Conservation (phyloP, 306 rosid genomes). For the Rosa persica region DNA sequence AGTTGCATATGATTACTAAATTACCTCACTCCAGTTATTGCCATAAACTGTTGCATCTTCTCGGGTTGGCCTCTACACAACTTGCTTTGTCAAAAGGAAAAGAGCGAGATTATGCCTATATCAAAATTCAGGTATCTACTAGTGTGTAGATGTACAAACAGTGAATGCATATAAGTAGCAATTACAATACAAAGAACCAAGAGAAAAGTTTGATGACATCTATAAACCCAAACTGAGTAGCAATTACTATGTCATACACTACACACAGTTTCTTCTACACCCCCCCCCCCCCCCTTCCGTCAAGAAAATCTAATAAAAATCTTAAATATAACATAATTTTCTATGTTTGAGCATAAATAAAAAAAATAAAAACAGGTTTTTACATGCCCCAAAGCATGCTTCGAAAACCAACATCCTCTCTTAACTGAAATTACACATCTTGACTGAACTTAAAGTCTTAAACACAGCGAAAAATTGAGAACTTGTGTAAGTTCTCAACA, state of each 20-base stretch:
- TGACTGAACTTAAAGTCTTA: no score
- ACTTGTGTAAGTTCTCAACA: background rate
- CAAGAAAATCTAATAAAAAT: background rate
- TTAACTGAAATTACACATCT: background rate
- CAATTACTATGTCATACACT: background rate
- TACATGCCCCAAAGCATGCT: background rate
- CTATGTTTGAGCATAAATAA: background rate
- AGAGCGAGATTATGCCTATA: background rate
- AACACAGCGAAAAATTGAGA: background rate
- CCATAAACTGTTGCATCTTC: conserved; percentile 86
- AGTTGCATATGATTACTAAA: conserved; percentile 10
- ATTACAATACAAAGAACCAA: background rate
- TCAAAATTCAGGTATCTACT: background rate
- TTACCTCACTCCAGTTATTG: conserved; percentile 91
- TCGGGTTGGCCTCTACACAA: conserved; percentile 88
- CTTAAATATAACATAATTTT: background rate
- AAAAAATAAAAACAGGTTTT: no score
- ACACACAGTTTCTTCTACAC: background rate
- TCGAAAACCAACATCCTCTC: background rate
- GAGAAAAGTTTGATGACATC: background rate
- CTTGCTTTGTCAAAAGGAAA: conserved; percentile 57
- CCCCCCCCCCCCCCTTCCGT: background rate
- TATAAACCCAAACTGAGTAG: background rate
- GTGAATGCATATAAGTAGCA: background rate
- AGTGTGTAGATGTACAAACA: background rate